These are phyloP conservation scores for Xylariales sp. DNA, from an alignment of 2,329 filamentous ascomycete species.

Conservation along the genomic window DNA sequence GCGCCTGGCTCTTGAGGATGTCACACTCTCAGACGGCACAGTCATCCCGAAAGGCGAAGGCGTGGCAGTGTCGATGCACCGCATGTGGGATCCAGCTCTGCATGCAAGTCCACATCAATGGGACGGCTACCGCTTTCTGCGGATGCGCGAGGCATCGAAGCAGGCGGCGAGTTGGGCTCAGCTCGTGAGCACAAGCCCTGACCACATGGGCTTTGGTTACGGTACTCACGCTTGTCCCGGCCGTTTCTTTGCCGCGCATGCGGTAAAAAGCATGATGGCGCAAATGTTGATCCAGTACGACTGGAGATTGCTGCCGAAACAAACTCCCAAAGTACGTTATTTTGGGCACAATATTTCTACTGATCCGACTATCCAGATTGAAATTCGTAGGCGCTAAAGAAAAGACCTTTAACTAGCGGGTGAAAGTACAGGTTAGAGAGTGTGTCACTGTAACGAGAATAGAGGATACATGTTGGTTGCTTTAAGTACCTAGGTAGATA, in stretches of 20 bases:
- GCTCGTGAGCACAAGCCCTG: slow-evolving; percentile 29
- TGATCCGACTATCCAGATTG: too few species aligned
- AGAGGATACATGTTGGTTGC: too few species aligned
- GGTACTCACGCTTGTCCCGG: slow-evolving; percentile 4
- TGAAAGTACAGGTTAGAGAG: too few species aligned
- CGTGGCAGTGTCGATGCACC: background rate
- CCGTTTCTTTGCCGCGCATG: slow-evolving; percentile 3
- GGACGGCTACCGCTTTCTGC: background rate
- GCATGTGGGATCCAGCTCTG: background rate
- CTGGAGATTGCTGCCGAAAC: background rate
- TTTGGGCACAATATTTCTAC: too few species aligned
- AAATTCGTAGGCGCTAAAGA: too few species aligned
- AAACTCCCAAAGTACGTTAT: too few species aligned
- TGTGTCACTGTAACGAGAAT: too few species aligned
- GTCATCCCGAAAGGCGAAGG: background rate
- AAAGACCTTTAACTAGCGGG: too few species aligned
- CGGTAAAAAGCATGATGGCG: background rate
- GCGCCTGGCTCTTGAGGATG: background rate
- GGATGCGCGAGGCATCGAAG: slow-evolving; percentile 18
- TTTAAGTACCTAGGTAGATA: too few species aligned
- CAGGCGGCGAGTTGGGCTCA: too few species aligned
- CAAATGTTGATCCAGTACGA: slow-evolving; percentile 1
- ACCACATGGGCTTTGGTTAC: slow-evolving; percentile 12
- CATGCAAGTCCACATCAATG: background rate
- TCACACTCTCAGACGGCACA: background rate